phyloP scores from a whole-genome alignment of 2,329 filamentous ascomycete species.

The Claviceps purpurea region DNA sequence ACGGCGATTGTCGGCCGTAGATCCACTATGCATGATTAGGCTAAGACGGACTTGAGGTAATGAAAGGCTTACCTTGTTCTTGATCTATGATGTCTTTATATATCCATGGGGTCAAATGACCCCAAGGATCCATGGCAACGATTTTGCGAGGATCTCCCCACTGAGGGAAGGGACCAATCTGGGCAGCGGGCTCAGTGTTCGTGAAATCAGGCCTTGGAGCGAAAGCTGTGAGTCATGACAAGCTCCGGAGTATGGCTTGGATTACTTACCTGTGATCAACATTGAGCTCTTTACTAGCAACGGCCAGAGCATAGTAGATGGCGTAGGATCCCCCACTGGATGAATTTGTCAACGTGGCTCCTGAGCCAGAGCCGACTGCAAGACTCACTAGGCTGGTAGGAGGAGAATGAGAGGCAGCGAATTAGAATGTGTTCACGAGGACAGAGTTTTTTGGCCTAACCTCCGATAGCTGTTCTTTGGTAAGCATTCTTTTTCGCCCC shows the following conservation, averaged over 20 bases:
- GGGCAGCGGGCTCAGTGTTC: slow-evolving; percentile 80
- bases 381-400: slow-evolving; percentile 22
- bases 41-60: not conserved
- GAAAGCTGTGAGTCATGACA: slow-evolving; percentile 5
- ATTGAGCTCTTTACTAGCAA: slow-evolving; percentile 81
- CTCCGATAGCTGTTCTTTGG: slow-evolving; percentile 37
- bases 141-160: slow-evolving; percentile 91
- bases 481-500: not conserved
- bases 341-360: not conserved
- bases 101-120: slow-evolving; percentile 74
- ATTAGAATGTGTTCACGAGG: not conserved
- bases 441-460: slow-evolving; percentile 22
- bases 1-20: slow-evolving; percentile 85
- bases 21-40: slow-evolving; percentile 40
- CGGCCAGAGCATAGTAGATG: slow-evolving; percentile 86
- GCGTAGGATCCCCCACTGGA: slow-evolving; percentile 73
- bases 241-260: not conserved
- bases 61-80: slow-evolving; percentile 42
- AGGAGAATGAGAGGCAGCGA: not conserved
- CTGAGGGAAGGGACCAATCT: slow-evolving; percentile 77
- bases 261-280: slow-evolving; percentile 52
- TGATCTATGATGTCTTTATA: slow-evolving; percentile 68
- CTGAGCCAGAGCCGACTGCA: not conserved
- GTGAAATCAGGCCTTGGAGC: slow-evolving; percentile 41
- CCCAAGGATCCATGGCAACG: slow-evolving; percentile 91